Base-by-base conservation (phyloP, 2,329 filamentous ascomycete species). In the Neurospora sp. region DNA sequence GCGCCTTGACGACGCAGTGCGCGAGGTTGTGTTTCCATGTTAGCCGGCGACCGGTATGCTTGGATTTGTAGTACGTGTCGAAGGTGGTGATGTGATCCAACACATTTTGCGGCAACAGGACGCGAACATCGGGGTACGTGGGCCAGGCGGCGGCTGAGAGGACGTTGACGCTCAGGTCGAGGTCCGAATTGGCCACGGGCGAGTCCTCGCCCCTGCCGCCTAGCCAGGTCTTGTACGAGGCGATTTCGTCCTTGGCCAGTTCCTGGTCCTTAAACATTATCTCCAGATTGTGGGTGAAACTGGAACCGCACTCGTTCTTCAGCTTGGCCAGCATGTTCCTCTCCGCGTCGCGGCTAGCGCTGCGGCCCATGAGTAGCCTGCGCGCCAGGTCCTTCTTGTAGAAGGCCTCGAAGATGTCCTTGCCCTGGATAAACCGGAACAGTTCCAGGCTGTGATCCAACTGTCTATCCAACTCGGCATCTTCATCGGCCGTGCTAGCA, bases 181-280 rank as follows among this genome's bases (percentile, higher is more conserved):
- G 79, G 1, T 81, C 78, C 52, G 52, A 62, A 8, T 62, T 62
- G 6, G 84, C 79, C 70, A 84, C n/a, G 11, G 65, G 70, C 67
- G 23, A 87, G 46, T 75, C 74, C 39, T 77, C 76, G 4, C 81
- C 81, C 2, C 74, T 79, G 69, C 85, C 85, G 68, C 85, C 84
- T 17, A 86, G 84, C 81, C 80, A 93, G 79, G 80, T 86, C 79
- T 91, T 96, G 82, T 97, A 99, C 0, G 91, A 88, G n/a, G 86
- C 82, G 91, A 98, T 97, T 78, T 98, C 95, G 75, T 98, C 96
- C 71, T 91, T 91, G 12, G 92, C 92, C 23, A 97, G 86, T 77
- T 97, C 94, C 79, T 98, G 93, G 77, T 99, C 96, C 79, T 97
- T 97, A 84, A 99, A 99, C 96, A 99, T 99, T 72, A 95, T 92